Percentiles rank a stretch among this genome's conserved stretches.
Evolutionary conservation across 2,329 filamentous ascomycete genomes (phyloP).

Genomic region (Aspergillus arachidicola): DNA sequence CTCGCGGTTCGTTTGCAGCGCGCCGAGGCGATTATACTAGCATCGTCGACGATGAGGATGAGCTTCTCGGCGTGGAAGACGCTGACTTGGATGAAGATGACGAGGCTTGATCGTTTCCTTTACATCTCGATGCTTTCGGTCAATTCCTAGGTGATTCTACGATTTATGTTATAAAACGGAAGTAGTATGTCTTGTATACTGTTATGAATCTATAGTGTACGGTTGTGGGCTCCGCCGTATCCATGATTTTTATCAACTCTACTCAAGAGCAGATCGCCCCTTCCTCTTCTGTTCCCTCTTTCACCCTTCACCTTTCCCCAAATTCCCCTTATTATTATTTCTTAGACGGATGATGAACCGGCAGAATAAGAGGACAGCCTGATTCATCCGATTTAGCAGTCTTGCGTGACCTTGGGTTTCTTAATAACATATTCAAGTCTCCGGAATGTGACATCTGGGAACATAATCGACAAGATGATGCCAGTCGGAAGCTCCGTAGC

Average conservation of each 20-base stretch:
- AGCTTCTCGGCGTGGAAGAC: constrained; percentile 82
- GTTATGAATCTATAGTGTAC: background rate
- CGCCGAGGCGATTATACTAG: constrained; percentile 84
- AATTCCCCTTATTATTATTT: background rate
- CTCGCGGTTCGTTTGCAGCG: constrained; percentile 83
- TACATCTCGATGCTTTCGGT: background rate
- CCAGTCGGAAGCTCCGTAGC: background rate
- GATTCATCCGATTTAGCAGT: background rate
- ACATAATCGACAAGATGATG: background rate
- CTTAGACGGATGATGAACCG: background rate
- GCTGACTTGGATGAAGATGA: constrained; percentile 90
- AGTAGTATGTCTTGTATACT: constrained; percentile 7
- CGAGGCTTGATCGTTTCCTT: constrained; percentile 31
- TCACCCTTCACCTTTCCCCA: background rate
- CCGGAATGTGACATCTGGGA: too few relatives aligned
- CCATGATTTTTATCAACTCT: background rate
- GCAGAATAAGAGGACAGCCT: background rate
- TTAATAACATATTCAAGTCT: background rate
- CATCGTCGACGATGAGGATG: constrained; percentile 92
- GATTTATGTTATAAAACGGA: constrained; percentile 17
- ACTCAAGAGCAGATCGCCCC: background rate
- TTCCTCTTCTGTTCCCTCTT: background rate
- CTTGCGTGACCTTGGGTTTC: background rate
- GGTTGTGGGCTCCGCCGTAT: background rate
- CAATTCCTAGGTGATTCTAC: background rate